A percentile compares a stretch with the other conserved stretches of the same genome.
phyloP scores from a whole-genome alignment of 257 asterid genomes.

The Ilex asprella region DNA sequence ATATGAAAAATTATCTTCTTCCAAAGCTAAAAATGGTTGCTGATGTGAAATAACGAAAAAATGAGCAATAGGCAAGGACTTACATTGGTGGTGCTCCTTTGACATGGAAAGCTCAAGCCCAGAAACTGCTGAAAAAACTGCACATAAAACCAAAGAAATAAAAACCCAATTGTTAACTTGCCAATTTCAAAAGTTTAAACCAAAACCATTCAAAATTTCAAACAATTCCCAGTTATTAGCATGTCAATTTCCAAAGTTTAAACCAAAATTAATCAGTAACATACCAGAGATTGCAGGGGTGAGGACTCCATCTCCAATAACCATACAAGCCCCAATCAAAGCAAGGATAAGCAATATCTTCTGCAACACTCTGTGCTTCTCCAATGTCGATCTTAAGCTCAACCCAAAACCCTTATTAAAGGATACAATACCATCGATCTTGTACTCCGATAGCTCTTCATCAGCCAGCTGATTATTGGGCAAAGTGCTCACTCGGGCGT shows the following conservation, averaged over 20 bases:
- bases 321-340: slow-evolving; percentile 94
- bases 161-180: neutral
- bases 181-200: neutral
- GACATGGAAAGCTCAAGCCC: slow-evolving; percentile 87
- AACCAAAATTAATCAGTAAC: neutral
- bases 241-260: too few species aligned
- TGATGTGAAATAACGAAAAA: too few species aligned
- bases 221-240: neutral
- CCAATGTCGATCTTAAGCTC: slow-evolving; percentile 68
- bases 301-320: slow-evolving; percentile 94
- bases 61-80: slow-evolving; percentile 15
- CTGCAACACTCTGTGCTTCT: slow-evolving; percentile 56
- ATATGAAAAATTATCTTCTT: too few species aligned
- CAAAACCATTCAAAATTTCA: neutral
- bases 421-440: slow-evolving; percentile 46
- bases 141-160: slow-evolving; percentile 18
- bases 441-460: slow-evolving; percentile 74
- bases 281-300: slow-evolving; percentile 95
- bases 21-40: too few species aligned
- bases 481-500: slow-evolving; percentile 71
- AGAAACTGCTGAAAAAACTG: slow-evolving; percentile 98
- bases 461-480: slow-evolving; percentile 96
- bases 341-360: slow-evolving; percentile 70
- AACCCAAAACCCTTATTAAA: slow-evolving; percentile 41
- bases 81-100: slow-evolving; percentile 85